These are phyloP conservation scores for Tuber melanosporum DNA, from an alignment of 495 filamentous ascomycete genomes.

Conservation along the genomic window DNA sequence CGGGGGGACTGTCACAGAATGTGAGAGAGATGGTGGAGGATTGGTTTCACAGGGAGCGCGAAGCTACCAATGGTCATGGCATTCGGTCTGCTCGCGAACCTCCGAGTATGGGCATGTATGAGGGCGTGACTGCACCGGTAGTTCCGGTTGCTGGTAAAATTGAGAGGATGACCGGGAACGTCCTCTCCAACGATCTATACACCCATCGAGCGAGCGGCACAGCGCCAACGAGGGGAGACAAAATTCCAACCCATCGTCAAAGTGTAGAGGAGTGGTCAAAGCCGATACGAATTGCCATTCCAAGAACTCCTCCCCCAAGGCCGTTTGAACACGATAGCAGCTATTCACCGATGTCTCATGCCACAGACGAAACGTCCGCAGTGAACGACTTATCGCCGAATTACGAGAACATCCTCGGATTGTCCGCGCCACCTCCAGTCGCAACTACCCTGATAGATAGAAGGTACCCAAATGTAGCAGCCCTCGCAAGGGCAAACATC, in stretches of 20 bases:
- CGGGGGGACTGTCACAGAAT: constrained; percentile 7
- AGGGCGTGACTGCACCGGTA: neutral
- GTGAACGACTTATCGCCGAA: constrained; percentile 16
- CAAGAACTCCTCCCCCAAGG: neutral
- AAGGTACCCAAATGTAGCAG: constrained; percentile 20
- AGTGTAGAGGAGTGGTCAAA: constrained; percentile 11
- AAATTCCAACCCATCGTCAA: constrained; percentile 2
- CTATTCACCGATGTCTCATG: constrained; percentile 27
- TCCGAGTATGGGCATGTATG: neutral
- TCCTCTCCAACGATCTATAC: constrained; percentile 37
- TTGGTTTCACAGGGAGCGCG: constrained; percentile 13
- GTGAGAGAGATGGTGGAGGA: constrained; percentile 13
- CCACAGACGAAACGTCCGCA: constrained; percentile 14
- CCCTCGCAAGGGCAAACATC: constrained; percentile 13
- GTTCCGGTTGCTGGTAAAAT: constrained; percentile 29
- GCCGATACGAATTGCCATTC: constrained; percentile 5
- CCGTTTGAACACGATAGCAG: constrained; percentile 17
- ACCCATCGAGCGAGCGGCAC: constrained; percentile 21
- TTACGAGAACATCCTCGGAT: constrained; percentile 12
- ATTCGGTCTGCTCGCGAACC: constrained; percentile 5
- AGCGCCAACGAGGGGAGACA: constrained; percentile 20
- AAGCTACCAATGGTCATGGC: constrained; percentile 6
- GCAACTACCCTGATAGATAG: constrained; percentile 17
- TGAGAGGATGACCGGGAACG: constrained; percentile 38
- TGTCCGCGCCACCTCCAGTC: constrained; percentile 16